Evolutionary conservation across 805 yeast genomes (phyloP).

Genomic region (Tanozyma kutaoensis): DNA sequence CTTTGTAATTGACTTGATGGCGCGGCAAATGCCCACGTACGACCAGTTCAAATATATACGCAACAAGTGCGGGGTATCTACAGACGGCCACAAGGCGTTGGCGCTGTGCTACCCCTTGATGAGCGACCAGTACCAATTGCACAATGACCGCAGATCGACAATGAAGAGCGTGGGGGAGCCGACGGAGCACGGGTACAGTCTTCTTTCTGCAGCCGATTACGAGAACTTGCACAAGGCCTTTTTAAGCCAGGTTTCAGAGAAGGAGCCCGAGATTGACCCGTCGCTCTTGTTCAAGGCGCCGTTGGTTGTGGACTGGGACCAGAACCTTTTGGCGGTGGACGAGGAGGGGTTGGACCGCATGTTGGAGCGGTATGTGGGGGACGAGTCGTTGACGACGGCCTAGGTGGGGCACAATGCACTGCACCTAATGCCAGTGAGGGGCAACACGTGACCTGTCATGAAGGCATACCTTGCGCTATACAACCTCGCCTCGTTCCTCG

Average conservation of each 20-base stretch:
- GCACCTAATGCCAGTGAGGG: too few relatives aligned
- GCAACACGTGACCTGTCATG: too few relatives aligned
- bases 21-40: slow-evolving; percentile 27
- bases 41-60: slow-evolving; percentile 22
- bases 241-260: slow-evolving; percentile 9
- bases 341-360: slow-evolving; percentile 15
- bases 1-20: slow-evolving; percentile 23
- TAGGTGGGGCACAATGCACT: too few relatives aligned
- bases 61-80: slow-evolving; percentile 13
- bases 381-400: too few relatives aligned
- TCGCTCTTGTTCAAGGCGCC: slow-evolving; percentile 25
- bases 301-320: slow-evolving; percentile 33
- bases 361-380: too few relatives aligned
- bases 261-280: slow-evolving; percentile 15
- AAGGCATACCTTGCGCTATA: slow-evolving; percentile 2
- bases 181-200: slow-evolving; percentile 12
- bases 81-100: slow-evolving; percentile 11
- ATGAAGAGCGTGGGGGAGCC: slow-evolving; percentile 8
- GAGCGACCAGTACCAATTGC: slow-evolving; percentile 9
- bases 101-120: slow-evolving; percentile 24
- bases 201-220: slow-evolving; percentile 25
- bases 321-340: slow-evolving; percentile 24
- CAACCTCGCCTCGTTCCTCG: slow-evolving; percentile 6
- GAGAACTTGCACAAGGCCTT: slow-evolving; percentile 24
- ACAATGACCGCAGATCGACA: slow-evolving; percentile 10